These are phyloP conservation scores for Ustilago crameri DNA, from an alignment of 1,284 basidiomycete species.

Conservation along the genomic window DNA sequence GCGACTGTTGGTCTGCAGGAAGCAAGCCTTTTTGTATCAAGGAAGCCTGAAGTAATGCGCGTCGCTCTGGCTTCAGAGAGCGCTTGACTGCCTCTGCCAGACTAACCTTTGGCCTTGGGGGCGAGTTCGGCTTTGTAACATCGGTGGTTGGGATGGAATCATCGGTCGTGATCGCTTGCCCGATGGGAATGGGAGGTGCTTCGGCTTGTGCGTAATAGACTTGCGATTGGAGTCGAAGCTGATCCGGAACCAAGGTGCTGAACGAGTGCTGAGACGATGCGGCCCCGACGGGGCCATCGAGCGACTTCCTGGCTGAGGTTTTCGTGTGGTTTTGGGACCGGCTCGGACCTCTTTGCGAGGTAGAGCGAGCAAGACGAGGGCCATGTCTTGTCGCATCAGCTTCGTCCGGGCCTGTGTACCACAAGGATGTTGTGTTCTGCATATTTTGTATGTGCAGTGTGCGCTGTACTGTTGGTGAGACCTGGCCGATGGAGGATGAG, in stretches of 20 bases:
- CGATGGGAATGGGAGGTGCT: constrained; percentile 28
- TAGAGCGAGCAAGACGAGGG: constrained; percentile 7
- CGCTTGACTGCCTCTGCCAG: constrained; percentile 31
- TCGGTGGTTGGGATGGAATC: background rate
- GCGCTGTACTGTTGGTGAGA: constrained; percentile 9
- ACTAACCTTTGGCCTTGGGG: constrained; percentile 6
- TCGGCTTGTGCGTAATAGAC: constrained; percentile 16
- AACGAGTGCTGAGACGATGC: constrained; percentile 8
- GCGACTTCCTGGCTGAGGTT: constrained; percentile 11
- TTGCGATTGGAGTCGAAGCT: constrained; percentile 12
- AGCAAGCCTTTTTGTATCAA: constrained; percentile 13
- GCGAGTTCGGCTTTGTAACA: background rate
- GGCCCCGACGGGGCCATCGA: constrained; percentile 9
- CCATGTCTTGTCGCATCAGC: background rate
- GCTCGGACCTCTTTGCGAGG: constrained; percentile 4
- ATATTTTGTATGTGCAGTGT: background rate
- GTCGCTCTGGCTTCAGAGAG: constrained; percentile 32
- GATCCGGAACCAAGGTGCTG: constrained; percentile 27
- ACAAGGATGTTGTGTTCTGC: background rate
- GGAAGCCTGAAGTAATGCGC: constrained; percentile 26
- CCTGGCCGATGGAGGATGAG: constrained; percentile 13
- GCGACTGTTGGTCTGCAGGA: background rate
- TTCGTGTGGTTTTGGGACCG: background rate
- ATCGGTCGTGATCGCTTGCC: constrained; percentile 32
- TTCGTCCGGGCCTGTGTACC: constrained; percentile 3